A percentile compares a stretch with the other conserved stretches of the same genome.
These are phyloP conservation scores for Tricholoma sp. DNA, from an alignment of 768 basidiomycete genomes.

Conservation along the genomic window DNA sequence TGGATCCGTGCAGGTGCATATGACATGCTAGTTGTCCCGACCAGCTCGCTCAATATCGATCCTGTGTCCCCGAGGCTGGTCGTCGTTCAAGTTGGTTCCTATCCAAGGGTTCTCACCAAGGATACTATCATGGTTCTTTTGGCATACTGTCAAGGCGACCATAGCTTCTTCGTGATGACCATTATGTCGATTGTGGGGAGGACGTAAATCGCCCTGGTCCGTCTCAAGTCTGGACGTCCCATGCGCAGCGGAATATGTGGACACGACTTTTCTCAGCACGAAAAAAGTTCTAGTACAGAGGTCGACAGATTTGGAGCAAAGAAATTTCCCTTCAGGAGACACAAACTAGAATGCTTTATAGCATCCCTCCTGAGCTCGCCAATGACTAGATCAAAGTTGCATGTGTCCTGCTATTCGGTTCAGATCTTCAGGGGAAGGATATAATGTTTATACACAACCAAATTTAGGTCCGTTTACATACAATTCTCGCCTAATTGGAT, in stretches of 20 bases:
- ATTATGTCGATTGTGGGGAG: no score
- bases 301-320: neutral
- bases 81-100: no score
- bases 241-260: no score
- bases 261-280: neutral
- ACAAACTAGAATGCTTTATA: no score
- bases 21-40: neutral
- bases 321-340: no score
- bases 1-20: neutral
- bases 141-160: no score
- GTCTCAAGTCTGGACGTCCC: no score
- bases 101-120: no score
- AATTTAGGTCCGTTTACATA: neutral
- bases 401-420: neutral
- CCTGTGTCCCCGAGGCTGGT: neutral
- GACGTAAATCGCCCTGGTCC: no score
- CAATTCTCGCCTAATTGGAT: neutral
- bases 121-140: no score
- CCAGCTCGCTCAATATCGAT: neutral
- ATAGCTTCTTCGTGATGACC: no score
- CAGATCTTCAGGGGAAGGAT: neutral
- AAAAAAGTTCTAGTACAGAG: neutral
- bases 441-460: neutral
- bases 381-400: neutral
- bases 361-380: neutral